These are phyloP conservation scores for Peronospora farinosa DNA, from an alignment of 352 stramenopile genomes.

Conservation along the genomic window DNA sequence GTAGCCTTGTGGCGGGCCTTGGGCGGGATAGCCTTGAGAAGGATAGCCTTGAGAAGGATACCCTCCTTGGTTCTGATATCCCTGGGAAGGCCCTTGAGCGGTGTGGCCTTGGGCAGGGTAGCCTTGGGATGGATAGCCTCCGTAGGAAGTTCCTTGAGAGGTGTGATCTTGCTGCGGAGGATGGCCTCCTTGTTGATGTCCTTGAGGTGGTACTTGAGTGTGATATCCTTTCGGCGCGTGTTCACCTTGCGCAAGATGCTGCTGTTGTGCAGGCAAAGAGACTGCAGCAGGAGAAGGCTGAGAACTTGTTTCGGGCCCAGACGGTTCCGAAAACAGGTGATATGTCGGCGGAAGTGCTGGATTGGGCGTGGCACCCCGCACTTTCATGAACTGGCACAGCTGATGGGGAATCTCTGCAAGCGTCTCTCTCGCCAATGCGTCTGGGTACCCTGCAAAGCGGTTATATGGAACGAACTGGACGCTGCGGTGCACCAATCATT, in stretches of 20 bases:
- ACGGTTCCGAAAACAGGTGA: slow-evolving; percentile 40
- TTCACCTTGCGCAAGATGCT: slow-evolving; percentile 17
- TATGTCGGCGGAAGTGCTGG: slow-evolving; percentile 40
- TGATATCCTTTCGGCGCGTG: slow-evolving; percentile 25
- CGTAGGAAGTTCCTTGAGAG: slow-evolving; percentile 14
- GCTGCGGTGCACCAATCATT: slow-evolving; percentile 16
- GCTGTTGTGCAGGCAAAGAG: slow-evolving; percentile 8
- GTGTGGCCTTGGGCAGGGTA: slow-evolving; percentile 17
- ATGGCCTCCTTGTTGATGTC: slow-evolving; percentile 18
- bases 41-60: slow-evolving; percentile 5
- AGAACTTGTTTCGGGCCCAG: slow-evolving; percentile 8
- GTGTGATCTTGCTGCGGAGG: slow-evolving; percentile 15
- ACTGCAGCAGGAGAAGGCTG: slow-evolving; percentile 17
- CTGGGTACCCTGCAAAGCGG: slow-evolving; percentile 39
- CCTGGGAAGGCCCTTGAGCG: slow-evolving; percentile 14
- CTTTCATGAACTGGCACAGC: slow-evolving; percentile 74
- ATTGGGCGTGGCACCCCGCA: slow-evolving; percentile 48
- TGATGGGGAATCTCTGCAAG: slow-evolving; percentile 70
- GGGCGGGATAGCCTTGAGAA: slow-evolving; percentile 13
- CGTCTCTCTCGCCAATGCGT: slow-evolving; percentile 42
- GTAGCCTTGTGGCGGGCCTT: slow-evolving; percentile 19
- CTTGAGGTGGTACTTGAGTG: slow-evolving; percentile 15
- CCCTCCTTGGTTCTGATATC: slow-evolving; percentile 15
- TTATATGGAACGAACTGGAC: slow-evolving; percentile 66
- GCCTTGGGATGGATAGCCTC: slow-evolving; percentile 6